A percentile compares a stretch with the other conserved stretches of the same genome.
phyloP scores from a whole-genome alignment of 306 rosid genomes.

The Inga leiocalycina region DNA sequence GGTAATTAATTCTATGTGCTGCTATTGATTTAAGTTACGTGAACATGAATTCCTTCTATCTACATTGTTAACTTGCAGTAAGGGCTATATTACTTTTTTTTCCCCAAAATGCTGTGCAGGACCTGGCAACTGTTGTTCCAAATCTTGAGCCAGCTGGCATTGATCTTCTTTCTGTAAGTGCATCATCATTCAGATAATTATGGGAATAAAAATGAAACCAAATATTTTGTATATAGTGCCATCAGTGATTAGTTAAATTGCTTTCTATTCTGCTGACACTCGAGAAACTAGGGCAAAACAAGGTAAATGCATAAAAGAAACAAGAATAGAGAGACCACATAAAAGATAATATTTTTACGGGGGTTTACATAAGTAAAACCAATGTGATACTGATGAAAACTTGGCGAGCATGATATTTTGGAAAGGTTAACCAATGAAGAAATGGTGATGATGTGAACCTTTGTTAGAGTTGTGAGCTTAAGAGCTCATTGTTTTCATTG shows the following conservation, averaged over 20 bases:
- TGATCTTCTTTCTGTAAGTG: slow-evolving; percentile 90
- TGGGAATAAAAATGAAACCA: slow-evolving; percentile 28
- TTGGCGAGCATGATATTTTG: not conserved
- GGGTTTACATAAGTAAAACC: slow-evolving; percentile 14
- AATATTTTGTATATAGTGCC: not conserved
- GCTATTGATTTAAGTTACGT: slow-evolving; percentile 7
- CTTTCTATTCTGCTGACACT: slow-evolving; percentile 7
- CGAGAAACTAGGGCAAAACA: slow-evolving; percentile 21
- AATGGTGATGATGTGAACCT: not conserved
- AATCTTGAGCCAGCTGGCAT: slow-evolving; percentile 84
- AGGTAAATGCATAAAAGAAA: slow-evolving; percentile 6
- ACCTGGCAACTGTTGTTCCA: slow-evolving; percentile 74
- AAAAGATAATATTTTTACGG: slow-evolving; percentile 17
- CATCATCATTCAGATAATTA: slow-evolving; percentile 6
- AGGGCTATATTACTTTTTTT: slow-evolving; percentile 13
- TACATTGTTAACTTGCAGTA: not conserved
- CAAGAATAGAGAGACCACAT: slow-evolving; percentile 5
- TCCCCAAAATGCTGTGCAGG: slow-evolving; percentile 42
- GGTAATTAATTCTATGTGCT: slow-evolving; percentile 49
- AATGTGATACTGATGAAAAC: not conserved
- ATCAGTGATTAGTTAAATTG: slow-evolving; percentile 2
- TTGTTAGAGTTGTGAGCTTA: not conserved
- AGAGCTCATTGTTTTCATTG: no score
- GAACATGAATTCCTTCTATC: slow-evolving; percentile 2
- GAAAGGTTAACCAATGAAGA: slow-evolving; percentile 20